These are phyloP conservation scores for Neonectria ditissima DNA, from an alignment of 2,329 filamentous ascomycete genomes.

Conservation along the genomic window DNA sequence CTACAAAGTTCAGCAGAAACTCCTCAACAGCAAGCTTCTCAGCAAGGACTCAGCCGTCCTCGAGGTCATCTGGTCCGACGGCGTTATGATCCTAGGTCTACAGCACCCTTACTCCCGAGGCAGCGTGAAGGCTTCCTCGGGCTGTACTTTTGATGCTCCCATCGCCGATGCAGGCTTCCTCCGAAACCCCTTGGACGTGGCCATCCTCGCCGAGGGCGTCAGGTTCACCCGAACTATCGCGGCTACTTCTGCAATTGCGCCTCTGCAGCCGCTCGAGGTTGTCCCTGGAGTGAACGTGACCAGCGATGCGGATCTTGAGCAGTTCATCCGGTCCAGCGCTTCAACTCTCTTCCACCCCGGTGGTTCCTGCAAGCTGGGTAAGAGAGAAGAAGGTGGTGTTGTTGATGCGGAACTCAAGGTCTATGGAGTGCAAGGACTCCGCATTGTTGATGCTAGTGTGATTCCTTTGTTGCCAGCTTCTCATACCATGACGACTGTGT, in stretches of 20 bases:
- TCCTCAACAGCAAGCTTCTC: slow-evolving; percentile 31
- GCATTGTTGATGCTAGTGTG: slow-evolving; percentile 53
- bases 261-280: slow-evolving; percentile 26
- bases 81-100: slow-evolving; percentile 29
- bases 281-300: slow-evolving; percentile 25
- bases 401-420: slow-evolving; percentile 42
- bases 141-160: slow-evolving; percentile 32
- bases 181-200: slow-evolving; percentile 34
- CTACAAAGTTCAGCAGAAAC: slow-evolving; percentile 31
- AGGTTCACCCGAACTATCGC: slow-evolving; percentile 29
- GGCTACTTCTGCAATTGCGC: slow-evolving; percentile 16
- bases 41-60: slow-evolving; percentile 28
- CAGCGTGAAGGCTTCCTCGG: slow-evolving; percentile 33
- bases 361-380: slow-evolving; percentile 52
- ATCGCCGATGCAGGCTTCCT: slow-evolving; percentile 34
- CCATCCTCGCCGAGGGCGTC: slow-evolving; percentile 26
- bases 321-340: slow-evolving; percentile 28
- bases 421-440: slow-evolving; percentile 37
- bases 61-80: slow-evolving; percentile 38
- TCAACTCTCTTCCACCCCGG: slow-evolving; percentile 37
- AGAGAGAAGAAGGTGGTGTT: slow-evolving; percentile 54
- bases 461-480: slow-evolving; percentile 43
- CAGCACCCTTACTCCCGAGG: slow-evolving; percentile 41
- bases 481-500: slow-evolving; percentile 45
- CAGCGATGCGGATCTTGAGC: slow-evolving; percentile 30